These are phyloP conservation scores for Nigrospora osmanthi DNA, from an alignment of 2,329 filamentous ascomycete species.

Conservation along the genomic window DNA sequence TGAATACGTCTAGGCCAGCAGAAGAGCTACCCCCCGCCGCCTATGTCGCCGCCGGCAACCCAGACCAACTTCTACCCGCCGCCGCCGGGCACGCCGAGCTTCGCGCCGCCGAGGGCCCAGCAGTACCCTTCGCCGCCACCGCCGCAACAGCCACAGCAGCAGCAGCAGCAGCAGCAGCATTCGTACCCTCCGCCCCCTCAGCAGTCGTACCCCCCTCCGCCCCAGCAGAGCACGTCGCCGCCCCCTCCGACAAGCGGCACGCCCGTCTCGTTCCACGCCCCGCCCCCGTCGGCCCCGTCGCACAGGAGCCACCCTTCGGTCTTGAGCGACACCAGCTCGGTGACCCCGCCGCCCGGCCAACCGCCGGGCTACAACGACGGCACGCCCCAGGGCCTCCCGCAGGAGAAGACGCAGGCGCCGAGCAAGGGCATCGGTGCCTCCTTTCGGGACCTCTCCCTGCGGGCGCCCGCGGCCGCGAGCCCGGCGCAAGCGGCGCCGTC, in stretches of 20 bases:
- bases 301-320: slow-evolving; percentile 14
- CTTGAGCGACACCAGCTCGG: slow-evolving; percentile 24
- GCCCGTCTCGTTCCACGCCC: slow-evolving; percentile 21
- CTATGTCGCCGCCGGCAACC: slow-evolving; percentile 37
- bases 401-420: slow-evolving; percentile 18
- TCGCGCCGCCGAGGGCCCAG: slow-evolving; percentile 8
- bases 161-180: slow-evolving; percentile 15
- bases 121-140: slow-evolving; percentile 20
- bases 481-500: slow-evolving; percentile 30
- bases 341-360: slow-evolving; percentile 14
- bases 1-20: slow-evolving; percentile 13
- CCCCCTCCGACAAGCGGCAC: slow-evolving; percentile 24
- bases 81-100: slow-evolving; percentile 9
- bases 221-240: slow-evolving; percentile 13
- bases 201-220: slow-evolving; percentile 18
- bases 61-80: slow-evolving; percentile 20
- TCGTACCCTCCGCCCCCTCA: slow-evolving; percentile 20
- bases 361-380: slow-evolving; percentile 17
- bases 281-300: neutral
- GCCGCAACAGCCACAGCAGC: slow-evolving; percentile 13
- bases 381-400: slow-evolving; percentile 18
- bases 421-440: slow-evolving; percentile 7
- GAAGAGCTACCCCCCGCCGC: slow-evolving; percentile 37
- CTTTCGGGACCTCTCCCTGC: slow-evolving; percentile 7
- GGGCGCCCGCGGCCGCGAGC: slow-evolving; percentile 13